These are phyloP conservation scores for Iris pallida DNA, from an alignment of 116 monocot genomes.

Conservation along the genomic window DNA sequence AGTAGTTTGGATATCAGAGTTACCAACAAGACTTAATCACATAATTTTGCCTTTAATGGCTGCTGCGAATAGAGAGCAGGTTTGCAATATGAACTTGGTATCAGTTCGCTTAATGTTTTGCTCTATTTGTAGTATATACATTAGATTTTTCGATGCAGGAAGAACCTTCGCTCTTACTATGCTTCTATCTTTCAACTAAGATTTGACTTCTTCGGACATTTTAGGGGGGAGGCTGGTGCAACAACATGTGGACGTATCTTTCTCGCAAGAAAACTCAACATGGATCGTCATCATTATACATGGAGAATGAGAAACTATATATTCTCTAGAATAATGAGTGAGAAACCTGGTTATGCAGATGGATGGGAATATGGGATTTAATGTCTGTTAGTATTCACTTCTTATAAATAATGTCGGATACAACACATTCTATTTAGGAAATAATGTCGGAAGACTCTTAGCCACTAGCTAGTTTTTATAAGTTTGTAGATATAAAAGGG, in stretches of 20 bases:
- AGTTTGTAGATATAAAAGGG: too few species aligned
- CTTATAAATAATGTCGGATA: too few species aligned
- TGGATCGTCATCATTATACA: slow-evolving; percentile 71
- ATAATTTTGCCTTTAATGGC: slow-evolving; percentile 97
- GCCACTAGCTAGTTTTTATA: too few species aligned
- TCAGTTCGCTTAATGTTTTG: background rate
- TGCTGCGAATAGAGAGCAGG: slow-evolving; percentile 95
- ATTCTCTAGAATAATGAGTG: slow-evolving; percentile 67
- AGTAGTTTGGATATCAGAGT: slow-evolving; percentile 81
- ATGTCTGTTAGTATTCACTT: too few species aligned
- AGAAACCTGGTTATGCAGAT: too few species aligned
- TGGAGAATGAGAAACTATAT: slow-evolving; percentile 60
- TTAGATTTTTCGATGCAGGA: slow-evolving; percentile 43
- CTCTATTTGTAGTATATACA: background rate
- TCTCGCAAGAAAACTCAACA: slow-evolving; percentile 39
- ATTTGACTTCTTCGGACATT: background rate
- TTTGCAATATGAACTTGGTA: slow-evolving; percentile 14
- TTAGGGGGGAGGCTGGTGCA: slow-evolving; percentile 92
- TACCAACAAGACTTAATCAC: slow-evolving; percentile 86
- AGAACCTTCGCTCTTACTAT: slow-evolving; percentile 38
- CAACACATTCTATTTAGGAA: too few species aligned
- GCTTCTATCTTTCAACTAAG: background rate
- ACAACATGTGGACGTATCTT: slow-evolving; percentile 41
- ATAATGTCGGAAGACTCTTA: too few species aligned
- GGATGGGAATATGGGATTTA: too few species aligned